Evolutionary conservation across 148 eudicot species (phyloP), one percentile per base, ranked within the genome.

Genomic region (Simmondsia chinensis): DNA sequence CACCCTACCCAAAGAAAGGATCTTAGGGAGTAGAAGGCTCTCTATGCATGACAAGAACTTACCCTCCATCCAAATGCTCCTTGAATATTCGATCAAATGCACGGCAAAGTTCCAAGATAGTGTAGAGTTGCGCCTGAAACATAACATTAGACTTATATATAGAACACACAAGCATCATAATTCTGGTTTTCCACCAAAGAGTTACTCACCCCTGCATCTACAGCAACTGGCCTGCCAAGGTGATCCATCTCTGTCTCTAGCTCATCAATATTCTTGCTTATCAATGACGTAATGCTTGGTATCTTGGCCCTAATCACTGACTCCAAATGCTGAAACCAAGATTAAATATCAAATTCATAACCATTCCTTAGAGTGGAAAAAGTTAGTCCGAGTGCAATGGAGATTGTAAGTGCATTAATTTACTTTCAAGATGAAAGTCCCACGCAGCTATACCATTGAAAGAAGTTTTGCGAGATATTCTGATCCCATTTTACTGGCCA

Each of bases 231-330:
- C 70, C 93, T 73, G 43, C 97, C 97, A 54, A 89, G 74, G 52
- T 68, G 80, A 34, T 89, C 95, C 79, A 89, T 49, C 76, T 89
- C 95, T n/a, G 87, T 68, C 68, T 89, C 94, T 46, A 89, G 78
- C 53, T 89, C 97, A 37, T 84, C 93, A 34, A 89, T 78, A 40
- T 55, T 76, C 63, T 76, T 89, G 75, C 81, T 89, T 13, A 80
- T 84, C 68, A 89, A 54, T 12, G 95, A 59, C 22, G 70, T 73
- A 44, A 89, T 83, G 53, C 93, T 84, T 39, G 97, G 97, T 47
- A 89, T 80, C 52, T 73, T 68, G 25, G 94, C 77, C 71, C 75
- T 84, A 52, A 84, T 89, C 29, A 75, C 82, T 16, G 75, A 23
- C 73, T 84, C 97, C 79, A 84, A 54, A 58, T 84, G 95, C 97